These are phyloP conservation scores for Pterothamnion heteromorphum DNA, from an alignment of 31 red algal species.

Conservation along the genomic window DNA sequence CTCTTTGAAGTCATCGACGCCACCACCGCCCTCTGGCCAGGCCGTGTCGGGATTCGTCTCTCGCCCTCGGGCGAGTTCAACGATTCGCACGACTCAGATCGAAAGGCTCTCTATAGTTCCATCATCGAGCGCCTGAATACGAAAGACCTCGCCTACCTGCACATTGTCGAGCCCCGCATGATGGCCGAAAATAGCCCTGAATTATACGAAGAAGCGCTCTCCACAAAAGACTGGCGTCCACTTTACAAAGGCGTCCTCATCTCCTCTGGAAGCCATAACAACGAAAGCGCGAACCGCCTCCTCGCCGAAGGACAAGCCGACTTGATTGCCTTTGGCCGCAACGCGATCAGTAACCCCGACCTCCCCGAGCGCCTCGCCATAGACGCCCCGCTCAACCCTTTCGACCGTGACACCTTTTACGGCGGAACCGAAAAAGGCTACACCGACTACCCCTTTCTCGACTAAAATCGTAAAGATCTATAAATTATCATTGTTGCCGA, in stretches of 20 bases:
- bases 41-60: constrained; percentile 66
- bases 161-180: background rate
- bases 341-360: constrained; percentile 62
- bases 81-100: no score
- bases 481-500: background rate
- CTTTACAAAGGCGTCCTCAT: constrained; percentile 54
- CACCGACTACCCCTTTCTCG: background rate
- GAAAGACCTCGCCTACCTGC: no score
- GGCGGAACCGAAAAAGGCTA: background rate
- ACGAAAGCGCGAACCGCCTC: constrained; percentile 46
- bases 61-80: constrained; percentile 70
- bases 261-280: constrained; percentile 41
- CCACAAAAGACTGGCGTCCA: constrained; percentile 20
- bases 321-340: constrained; percentile 55
- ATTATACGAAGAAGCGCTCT: constrained; percentile 27
- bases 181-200: no score
- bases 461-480: background rate
- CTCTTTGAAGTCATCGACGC: constrained; percentile 39
- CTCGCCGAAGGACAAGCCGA: constrained; percentile 45
- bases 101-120: constrained; percentile 61
- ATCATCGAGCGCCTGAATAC: no score
- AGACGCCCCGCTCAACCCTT: background rate
- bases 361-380: constrained; percentile 35
- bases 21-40: constrained; percentile 19
- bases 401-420: background rate